Conservation (phyloP, 495 filamentous ascomycete species). For the Oleoguttula mirabilis region DNA sequence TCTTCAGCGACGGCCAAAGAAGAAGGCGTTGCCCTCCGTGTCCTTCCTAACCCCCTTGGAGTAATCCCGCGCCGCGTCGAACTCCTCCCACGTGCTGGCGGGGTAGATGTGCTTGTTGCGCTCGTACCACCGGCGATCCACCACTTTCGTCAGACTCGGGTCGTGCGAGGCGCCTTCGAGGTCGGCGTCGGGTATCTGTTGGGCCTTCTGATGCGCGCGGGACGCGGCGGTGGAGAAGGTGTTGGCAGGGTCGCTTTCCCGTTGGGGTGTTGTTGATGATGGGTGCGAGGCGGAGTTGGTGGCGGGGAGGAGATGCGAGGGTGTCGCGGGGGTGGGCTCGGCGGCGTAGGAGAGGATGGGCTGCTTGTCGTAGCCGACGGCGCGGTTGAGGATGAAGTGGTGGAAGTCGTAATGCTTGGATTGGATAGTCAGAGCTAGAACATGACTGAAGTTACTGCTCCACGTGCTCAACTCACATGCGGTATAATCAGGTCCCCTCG, state of each 20-base stretch:
- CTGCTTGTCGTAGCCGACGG: slow-evolving; percentile 50
- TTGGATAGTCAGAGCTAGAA: background rate
- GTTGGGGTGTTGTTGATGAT: background rate
- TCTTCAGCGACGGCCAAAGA: too few species aligned
- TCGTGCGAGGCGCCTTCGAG: slow-evolving; percentile 74
- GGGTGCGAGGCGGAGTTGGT: background rate
- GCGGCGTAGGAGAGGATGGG: slow-evolving; percentile 71
- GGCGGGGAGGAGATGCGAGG: slow-evolving; percentile 11
- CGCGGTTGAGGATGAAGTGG: slow-evolving; percentile 87
- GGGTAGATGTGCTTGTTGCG: slow-evolving; percentile 96
- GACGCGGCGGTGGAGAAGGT: slow-evolving; percentile 33
- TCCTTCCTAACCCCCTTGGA: slow-evolving; percentile 69
- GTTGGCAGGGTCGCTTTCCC: slow-evolving; percentile 8
- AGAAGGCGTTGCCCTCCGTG: slow-evolving; percentile 80
- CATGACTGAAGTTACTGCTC: too few species aligned
- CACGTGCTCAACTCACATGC: slow-evolving; percentile 67
- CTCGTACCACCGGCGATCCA: slow-evolving; percentile 94
- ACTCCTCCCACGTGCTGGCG: slow-evolving; percentile 89
- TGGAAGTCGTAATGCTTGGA: slow-evolving; percentile 88
- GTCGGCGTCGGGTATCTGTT: slow-evolving; percentile 24
- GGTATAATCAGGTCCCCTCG: slow-evolving; percentile 86
- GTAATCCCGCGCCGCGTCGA: slow-evolving; percentile 82
- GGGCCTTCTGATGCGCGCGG: slow-evolving; percentile 22
- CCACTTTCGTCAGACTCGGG: slow-evolving; percentile 78
- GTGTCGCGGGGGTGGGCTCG: slow-evolving; percentile 24